These are phyloP conservation scores for Piper longum DNA, from an alignment of 164 flowering plant genomes.

Conservation along the genomic window DNA sequence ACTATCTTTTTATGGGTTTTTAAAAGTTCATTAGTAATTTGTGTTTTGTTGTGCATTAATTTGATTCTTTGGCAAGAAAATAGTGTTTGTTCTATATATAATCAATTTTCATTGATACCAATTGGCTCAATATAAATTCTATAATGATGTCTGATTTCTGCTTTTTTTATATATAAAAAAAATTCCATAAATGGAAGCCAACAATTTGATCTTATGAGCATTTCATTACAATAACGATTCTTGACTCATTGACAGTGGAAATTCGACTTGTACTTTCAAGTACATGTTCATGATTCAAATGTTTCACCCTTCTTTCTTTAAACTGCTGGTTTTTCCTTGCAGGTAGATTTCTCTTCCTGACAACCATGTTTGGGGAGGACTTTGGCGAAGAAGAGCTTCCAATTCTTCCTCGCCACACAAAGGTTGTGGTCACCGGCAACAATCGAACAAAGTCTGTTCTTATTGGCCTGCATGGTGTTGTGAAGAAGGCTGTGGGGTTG, in stretches of 20 bases:
- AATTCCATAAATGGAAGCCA: too few species aligned
- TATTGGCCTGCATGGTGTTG: conserved; percentile 91
- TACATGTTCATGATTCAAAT: too few species aligned
- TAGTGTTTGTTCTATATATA: too few species aligned
- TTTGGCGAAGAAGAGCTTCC: conserved; percentile 84
- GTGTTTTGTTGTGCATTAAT: too few species aligned
- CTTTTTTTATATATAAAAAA: too few species aligned
- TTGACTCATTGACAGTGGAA: neutral
- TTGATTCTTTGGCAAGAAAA: too few species aligned
- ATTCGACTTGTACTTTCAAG: neutral
- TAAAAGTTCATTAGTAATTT: too few species aligned
- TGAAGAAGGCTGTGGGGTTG: conserved; percentile 95
- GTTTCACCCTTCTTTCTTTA: neutral
- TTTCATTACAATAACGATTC: neutral
- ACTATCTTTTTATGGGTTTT: too few species aligned
- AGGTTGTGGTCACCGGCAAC: conserved; percentile 86
- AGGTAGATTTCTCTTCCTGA: neutral
- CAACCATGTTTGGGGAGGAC: conserved; percentile 23
- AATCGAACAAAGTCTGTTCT: conserved; percentile 86
- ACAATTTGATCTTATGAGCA: neutral
- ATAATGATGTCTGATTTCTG: too few species aligned
- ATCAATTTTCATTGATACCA: too few species aligned
- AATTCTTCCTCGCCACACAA: conserved; percentile 87
- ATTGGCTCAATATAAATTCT: too few species aligned
- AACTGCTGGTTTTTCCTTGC: neutral